Evolutionary conservation across 352 stramenopile species (phyloP).

Genomic region (Globisporangium recalcitrans): DNA sequence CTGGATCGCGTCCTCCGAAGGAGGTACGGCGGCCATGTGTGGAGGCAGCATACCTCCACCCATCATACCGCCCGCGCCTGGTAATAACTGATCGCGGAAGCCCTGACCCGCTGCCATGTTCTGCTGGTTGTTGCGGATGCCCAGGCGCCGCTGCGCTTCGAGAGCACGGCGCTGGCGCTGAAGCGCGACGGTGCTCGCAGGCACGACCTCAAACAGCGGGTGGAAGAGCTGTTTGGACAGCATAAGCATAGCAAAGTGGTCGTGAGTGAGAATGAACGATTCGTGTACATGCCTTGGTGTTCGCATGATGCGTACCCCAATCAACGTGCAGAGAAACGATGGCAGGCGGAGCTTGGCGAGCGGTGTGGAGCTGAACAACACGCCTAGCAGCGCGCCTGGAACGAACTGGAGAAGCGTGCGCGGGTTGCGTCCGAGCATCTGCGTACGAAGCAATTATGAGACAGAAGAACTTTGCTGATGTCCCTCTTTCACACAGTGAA

Average conservation of each 20-base stretch:
- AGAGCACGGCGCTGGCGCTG: conserved; percentile 69
- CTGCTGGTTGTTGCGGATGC: conserved; percentile 37
- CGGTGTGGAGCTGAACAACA: conserved; percentile 66
- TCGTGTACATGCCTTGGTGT: too few relatives aligned
- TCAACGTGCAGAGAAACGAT: conserved; percentile 56
- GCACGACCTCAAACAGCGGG: conserved; percentile 78
- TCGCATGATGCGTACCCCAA: conserved; percentile 51
- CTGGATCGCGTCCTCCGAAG: conserved; percentile 71
- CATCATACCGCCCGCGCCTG: conserved; percentile 39
- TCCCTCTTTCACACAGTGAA: too few relatives aligned
- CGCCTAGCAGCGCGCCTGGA: conserved; percentile 48
- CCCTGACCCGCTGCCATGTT: conserved; percentile 40
- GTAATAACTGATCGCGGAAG: conserved; percentile 79
- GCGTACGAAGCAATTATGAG: too few relatives aligned
- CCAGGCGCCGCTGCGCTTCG: conserved; percentile 66
- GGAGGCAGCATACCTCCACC: conserved; percentile 49
- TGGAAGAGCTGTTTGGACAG: conserved; percentile 36
- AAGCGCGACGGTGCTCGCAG: conserved; percentile 48
- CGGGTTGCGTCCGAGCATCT: conserved; percentile 65
- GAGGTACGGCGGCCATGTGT: conserved; percentile 51
- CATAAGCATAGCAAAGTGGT: not conserved
- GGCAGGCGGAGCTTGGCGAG: conserved; percentile 69
- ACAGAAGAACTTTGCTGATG: too few relatives aligned
- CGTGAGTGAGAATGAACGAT: too few relatives aligned
- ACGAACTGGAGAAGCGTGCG: conserved; percentile 55